phyloP scores from a whole-genome alignment of 495 filamentous ascomycete genomes.

The Penicillium odoratum region DNA sequence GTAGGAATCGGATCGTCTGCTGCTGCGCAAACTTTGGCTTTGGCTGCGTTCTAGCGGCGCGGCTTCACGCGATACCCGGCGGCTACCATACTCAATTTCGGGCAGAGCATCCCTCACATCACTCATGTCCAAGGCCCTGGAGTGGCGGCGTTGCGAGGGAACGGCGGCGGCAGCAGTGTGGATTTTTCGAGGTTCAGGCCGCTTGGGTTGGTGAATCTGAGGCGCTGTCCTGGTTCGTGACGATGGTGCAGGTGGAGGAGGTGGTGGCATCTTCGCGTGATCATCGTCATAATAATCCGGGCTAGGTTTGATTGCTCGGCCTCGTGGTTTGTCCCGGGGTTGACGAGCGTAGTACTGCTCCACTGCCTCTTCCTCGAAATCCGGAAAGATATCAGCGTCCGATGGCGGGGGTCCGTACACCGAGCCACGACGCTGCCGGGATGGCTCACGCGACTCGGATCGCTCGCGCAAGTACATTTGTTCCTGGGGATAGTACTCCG shows the following conservation, averaged over 20 bases:
- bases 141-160: slow-evolving; percentile 33
- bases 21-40: slow-evolving; percentile 35
- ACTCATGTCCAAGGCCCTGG: slow-evolving; percentile 31
- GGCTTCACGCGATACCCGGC: slow-evolving; percentile 31
- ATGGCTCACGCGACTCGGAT: slow-evolving; percentile 36
- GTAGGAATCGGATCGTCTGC: slow-evolving; percentile 34
- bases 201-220: slow-evolving; percentile 38
- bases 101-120: slow-evolving; percentile 37
- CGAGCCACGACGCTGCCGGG: slow-evolving; percentile 34
- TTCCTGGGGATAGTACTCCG: slow-evolving; percentile 24
- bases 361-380: slow-evolving; percentile 32
- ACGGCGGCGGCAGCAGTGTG: slow-evolving; percentile 27
- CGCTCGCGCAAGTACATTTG: slow-evolving; percentile 27
- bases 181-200: slow-evolving; percentile 27
- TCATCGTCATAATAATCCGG: slow-evolving; percentile 41
- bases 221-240: slow-evolving; percentile 29
- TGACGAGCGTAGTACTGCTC: slow-evolving; percentile 21
- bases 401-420: slow-evolving; percentile 34
- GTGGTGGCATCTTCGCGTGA: slow-evolving; percentile 45
- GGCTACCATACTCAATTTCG: slow-evolving; percentile 29
- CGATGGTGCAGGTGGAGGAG: slow-evolving; percentile 28
- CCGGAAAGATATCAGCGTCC: slow-evolving; percentile 18
- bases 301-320: slow-evolving; percentile 13
- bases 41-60: slow-evolving; percentile 36
- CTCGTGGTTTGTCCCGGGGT: slow-evolving; percentile 9